Evolutionary conservation across 345 rosid genomes (phyloP), one percentile per base, ranked within the genome.

Genomic region (Aethionema arabicum): DNA sequence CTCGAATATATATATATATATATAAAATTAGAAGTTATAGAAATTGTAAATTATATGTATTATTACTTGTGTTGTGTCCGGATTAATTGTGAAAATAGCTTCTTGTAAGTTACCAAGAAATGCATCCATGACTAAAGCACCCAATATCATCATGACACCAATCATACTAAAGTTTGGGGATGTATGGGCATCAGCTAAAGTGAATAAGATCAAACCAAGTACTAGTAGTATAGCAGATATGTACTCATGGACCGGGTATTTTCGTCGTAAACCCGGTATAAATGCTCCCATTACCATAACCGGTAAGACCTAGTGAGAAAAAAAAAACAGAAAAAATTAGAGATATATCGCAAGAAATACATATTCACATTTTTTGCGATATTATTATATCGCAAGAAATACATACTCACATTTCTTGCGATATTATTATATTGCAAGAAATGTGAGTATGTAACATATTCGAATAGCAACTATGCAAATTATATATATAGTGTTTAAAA

Each of bases 221-320:
- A 89, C 91, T 37, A 89, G 83, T 63, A 89, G 77, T 79, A 86
- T 52, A 10, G 96, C 96, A 2, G 88, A 83, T 32, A 89, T 62
- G 66, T 89, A 89, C 77, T 89, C 96, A 15, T 84, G 86, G 67
- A 69, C 32, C 5, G 89, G 84, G 65, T 89, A 86, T 62, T 81
- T 89, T 73, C 95, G 83, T 80, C 87, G 81, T 70, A 89, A 63
- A 8, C 96, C 96, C 6, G 95, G 91, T 59, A 89, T 79, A 64
- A 86, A 86, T 32, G 96, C 91, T 61, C 96, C 95, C 91, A 89
- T 86, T 60, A 86, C 57, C 96, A 86, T 89, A 32, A 89, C 96
- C 0, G 95, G 95, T 31, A 89, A 73, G 13, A 89, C 92, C 96
- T 88, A 67, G 11, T 46, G 14, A 56, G 32, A 42, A 5, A 30